Percentiles rank a stretch among this genome's conserved stretches.
Evolutionary conservation across 176 grass and related monocot genomes (phyloP).

Genomic region (Raddia distichophylla): DNA sequence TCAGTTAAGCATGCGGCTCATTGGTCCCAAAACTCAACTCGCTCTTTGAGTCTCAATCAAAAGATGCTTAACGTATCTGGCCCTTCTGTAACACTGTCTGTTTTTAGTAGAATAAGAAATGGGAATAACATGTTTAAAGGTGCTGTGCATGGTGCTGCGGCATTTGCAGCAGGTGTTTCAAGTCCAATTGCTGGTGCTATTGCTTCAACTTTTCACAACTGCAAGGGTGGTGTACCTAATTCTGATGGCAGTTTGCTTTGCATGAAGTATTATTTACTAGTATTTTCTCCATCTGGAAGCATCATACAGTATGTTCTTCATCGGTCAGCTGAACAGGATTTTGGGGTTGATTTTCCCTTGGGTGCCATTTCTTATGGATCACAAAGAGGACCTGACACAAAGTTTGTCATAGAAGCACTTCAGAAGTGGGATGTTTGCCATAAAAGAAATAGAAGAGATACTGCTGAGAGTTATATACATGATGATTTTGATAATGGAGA

Average conservation of each 20-base stretch:
- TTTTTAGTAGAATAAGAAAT: constrained; percentile 90
- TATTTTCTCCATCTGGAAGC: constrained; percentile 86
- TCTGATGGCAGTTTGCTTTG: constrained; percentile 44
- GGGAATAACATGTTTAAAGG: constrained; percentile 75
- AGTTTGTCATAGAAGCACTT: constrained; percentile 83
- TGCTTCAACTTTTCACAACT: constrained; percentile 82
- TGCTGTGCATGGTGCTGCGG: constrained; percentile 72
- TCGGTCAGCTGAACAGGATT: constrained; percentile 46
- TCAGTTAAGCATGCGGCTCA: constrained; percentile 42
- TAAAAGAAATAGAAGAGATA: constrained; percentile 77
- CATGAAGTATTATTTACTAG: constrained; percentile 74
- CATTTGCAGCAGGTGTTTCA: constrained; percentile 66
- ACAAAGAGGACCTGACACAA: constrained; percentile 60
- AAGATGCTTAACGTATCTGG: constrained; percentile 60
- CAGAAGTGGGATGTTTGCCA: constrained; percentile 98
- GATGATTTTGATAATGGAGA: constrained; percentile 74
- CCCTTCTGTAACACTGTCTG: constrained; percentile 75
- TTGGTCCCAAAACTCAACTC: constrained; percentile 44
- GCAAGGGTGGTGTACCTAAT: constrained; percentile 44
- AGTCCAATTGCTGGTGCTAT: constrained; percentile 65
- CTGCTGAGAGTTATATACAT: constrained; percentile 62
- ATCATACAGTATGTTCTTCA: constrained; percentile 92
- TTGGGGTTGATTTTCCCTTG: constrained; percentile 49
- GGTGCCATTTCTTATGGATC: constrained; percentile 47
- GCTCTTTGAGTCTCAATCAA: constrained; percentile 61